Evolutionary conservation across 192 early-diverging fungal species (phyloP).

Genomic region (Coemansia sp.): DNA sequence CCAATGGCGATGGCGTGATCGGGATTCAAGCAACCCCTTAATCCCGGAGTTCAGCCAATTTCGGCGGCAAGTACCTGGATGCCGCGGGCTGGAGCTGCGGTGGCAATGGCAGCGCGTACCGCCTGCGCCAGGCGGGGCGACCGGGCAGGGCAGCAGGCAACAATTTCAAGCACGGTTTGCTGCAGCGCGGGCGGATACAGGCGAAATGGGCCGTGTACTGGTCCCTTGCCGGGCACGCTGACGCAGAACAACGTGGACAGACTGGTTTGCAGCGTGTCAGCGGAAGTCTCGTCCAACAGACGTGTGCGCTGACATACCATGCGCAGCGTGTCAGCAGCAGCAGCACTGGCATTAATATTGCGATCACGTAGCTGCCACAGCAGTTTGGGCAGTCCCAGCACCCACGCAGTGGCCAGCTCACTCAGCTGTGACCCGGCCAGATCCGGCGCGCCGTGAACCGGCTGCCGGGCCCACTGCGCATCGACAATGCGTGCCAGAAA

Average conservation of each 20-base stretch:
- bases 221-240: slow-evolving; percentile 38
- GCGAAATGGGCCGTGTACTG: slow-evolving; percentile 41
- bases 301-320: slow-evolving; percentile 38
- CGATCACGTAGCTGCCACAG: slow-evolving; percentile 50
- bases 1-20: slow-evolving; percentile 13
- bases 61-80: slow-evolving; percentile 1
- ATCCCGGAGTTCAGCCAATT: slow-evolving; percentile 6
- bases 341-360: slow-evolving; percentile 31
- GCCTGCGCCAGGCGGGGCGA: slow-evolving; percentile 22
- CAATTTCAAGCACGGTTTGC: slow-evolving; percentile 29
- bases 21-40: slow-evolving; percentile 6
- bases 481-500: slow-evolving; percentile 31
- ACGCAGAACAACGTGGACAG: slow-evolving; percentile 45
- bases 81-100: neutral
- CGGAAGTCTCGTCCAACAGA: slow-evolving; percentile 18
- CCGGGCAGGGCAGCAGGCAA: slow-evolving; percentile 21
- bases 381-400: slow-evolving; percentile 39
- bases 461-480: slow-evolving; percentile 21
- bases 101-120: slow-evolving; percentile 14
- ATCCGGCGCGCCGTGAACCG: slow-evolving; percentile 2
- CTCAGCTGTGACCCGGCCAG: slow-evolving; percentile 7
- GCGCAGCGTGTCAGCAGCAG: slow-evolving; percentile 28
- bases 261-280: slow-evolving; percentile 27
- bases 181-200: slow-evolving; percentile 28
- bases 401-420: slow-evolving; percentile 21